Conservation (phyloP, 176 grass and related monocot genomes). For the Oryza longistaminata region DNA sequence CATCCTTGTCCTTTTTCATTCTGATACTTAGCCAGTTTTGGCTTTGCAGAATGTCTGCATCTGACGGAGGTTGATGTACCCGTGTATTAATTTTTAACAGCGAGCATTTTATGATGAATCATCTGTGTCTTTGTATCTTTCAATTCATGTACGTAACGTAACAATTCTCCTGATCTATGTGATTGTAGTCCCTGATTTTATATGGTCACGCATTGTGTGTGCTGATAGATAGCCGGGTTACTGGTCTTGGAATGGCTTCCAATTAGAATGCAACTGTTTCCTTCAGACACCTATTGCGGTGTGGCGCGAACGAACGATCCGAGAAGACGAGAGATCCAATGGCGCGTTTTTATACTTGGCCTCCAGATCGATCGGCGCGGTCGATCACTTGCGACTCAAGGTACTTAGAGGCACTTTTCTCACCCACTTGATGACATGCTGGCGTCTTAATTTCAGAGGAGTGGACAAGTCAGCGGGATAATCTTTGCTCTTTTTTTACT, state of each 20-base stretch:
- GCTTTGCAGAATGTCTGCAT: background rate
- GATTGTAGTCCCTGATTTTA: background rate
- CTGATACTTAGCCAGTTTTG: background rate
- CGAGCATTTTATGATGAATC: background rate
- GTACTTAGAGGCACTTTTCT: slow-evolving; percentile 3
- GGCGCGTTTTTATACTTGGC: slow-evolving; percentile 35
- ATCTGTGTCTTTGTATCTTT: background rate
- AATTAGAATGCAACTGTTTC: background rate
- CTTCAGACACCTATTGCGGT: background rate
- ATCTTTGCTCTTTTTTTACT: background rate
- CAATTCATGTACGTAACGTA: slow-evolving; percentile 16
- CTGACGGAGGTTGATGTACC: slow-evolving; percentile 10
- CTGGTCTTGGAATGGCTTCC: background rate
- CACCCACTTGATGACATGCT: slow-evolving; percentile 18
- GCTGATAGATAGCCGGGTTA: background rate
- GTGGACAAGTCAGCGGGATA: background rate
- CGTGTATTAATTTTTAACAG: slow-evolving; percentile 26
- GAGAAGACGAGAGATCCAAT: slow-evolving; percentile 48
- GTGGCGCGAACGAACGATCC: slow-evolving; percentile 22
- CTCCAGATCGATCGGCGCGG: background rate
- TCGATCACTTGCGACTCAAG: slow-evolving; percentile 44
- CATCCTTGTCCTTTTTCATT: background rate
- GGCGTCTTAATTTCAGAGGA: background rate
- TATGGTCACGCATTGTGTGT: background rate
- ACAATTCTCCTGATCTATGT: slow-evolving; percentile 22